A percentile compares a stretch with the other conserved stretches of the same genome.
phyloP scores from a whole-genome alignment of 2,329 filamentous ascomycete species.

The Fonsecaea nubica region DNA sequence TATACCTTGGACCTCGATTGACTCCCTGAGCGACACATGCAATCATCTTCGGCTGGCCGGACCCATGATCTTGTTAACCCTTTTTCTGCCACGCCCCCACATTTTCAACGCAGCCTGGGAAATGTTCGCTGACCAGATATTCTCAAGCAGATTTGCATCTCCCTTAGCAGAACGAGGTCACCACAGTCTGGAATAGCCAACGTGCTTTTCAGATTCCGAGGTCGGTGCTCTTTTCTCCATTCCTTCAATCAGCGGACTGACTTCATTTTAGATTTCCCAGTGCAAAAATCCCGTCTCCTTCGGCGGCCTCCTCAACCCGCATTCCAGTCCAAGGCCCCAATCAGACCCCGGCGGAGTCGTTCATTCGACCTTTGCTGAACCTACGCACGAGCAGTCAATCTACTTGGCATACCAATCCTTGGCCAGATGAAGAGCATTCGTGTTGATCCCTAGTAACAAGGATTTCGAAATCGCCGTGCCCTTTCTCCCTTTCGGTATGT shows the following conservation, averaged over 20 bases:
- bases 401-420: slow-evolving; percentile 48
- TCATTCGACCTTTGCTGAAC: slow-evolving; percentile 54
- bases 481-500: slow-evolving; percentile 38
- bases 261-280: slow-evolving; percentile 26
- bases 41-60: background rate
- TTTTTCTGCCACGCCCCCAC: background rate
- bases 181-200: slow-evolving; percentile 32
- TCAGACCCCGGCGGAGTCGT: slow-evolving; percentile 52
- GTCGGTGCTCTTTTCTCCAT: slow-evolving; percentile 30
- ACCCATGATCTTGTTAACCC: background rate
- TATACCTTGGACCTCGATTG: background rate
- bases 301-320: slow-evolving; percentile 41
- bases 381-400: slow-evolving; percentile 44
- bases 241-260: slow-evolving; percentile 24
- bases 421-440: slow-evolving; percentile 53
- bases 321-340: slow-evolving; percentile 45
- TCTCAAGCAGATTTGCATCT: slow-evolving; percentile 25
- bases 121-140: slow-evolving; percentile 26
- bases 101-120: slow-evolving; percentile 5
- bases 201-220: slow-evolving; percentile 24
- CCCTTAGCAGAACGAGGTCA: slow-evolving; percentile 20
- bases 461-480: slow-evolving; percentile 35
- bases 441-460: slow-evolving; percentile 41
- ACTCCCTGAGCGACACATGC: background rate
- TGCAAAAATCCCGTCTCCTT: slow-evolving; percentile 29